These are phyloP conservation scores for Ceratocystis cubensis DNA, from an alignment of 2,329 filamentous ascomycete species.

Conservation along the genomic window DNA sequence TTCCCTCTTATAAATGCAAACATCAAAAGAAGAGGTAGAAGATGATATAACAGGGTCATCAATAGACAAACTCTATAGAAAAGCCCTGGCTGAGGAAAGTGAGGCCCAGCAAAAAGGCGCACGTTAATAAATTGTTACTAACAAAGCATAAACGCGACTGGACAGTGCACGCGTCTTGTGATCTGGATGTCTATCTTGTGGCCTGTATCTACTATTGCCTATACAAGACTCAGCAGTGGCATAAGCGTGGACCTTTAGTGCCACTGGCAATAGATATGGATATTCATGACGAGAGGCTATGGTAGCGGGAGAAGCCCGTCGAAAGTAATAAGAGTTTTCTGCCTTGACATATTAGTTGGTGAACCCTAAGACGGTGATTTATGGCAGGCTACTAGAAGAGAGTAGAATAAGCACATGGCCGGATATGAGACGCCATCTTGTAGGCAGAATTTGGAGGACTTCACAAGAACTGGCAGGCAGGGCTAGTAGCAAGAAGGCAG, in stretches of 20 bases:
- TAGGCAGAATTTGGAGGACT: neutral
- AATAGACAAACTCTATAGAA: neutral
- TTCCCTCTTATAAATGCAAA: neutral
- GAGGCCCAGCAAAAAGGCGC: constrained; percentile 4
- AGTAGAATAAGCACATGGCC: too few species aligned
- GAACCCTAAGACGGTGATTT: too few species aligned
- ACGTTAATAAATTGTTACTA: neutral
- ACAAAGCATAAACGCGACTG: neutral
- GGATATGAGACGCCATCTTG: too few species aligned
- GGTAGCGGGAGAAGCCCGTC: too few species aligned
- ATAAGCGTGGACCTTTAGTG: neutral
- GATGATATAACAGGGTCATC: neutral
- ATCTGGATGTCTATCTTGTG: neutral
- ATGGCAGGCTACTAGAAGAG: too few species aligned
- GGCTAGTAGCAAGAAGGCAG: too few species aligned
- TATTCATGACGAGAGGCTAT: neutral
- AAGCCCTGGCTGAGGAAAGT: neutral
- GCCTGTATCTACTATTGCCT: neutral
- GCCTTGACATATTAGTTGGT: too few species aligned
- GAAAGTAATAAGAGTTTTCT: too few species aligned
- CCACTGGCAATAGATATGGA: neutral
- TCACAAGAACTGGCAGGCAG: neutral
- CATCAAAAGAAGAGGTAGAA: neutral
- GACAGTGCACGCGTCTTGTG: constrained; percentile 4
- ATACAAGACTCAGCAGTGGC: neutral